Conservation (phyloP, 148 eudicot species). For the Dianthus caryophyllus region DNA sequence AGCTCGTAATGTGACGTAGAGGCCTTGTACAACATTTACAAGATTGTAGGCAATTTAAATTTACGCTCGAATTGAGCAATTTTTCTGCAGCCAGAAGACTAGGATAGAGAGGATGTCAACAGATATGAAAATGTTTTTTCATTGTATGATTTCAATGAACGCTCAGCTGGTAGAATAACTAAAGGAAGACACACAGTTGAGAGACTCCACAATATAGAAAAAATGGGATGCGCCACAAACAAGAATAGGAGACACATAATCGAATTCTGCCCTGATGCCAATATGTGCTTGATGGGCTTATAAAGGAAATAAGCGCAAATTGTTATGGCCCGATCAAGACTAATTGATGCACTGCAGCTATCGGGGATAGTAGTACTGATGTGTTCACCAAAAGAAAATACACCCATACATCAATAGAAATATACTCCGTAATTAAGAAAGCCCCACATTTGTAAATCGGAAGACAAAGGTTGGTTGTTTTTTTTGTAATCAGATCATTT, state of each 20-base stretch:
- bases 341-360: background rate
- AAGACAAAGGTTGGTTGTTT: background rate
- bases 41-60: constrained; percentile 27
- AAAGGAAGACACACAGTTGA: constrained; percentile 1
- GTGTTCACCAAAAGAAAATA: no score
- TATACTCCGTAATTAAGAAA: no score
- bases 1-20: constrained; percentile 15
- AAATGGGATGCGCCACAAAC: background rate
- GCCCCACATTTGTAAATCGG: background rate
- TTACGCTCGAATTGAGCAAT: constrained; percentile 37
- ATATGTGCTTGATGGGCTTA: background rate
- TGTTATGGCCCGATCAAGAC: background rate
- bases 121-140: constrained; percentile 16
- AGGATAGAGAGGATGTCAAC: constrained; percentile 17
- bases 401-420: background rate
- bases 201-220: background rate
- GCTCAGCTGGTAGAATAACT: constrained; percentile 2
- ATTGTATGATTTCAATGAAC: constrained; percentile 5
- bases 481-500: background rate
- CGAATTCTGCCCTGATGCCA: background rate
- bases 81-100: constrained; percentile 26
- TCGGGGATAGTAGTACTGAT: background rate
- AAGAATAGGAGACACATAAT: background rate
- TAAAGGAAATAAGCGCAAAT: background rate
- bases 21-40: constrained; percentile 33